Evolutionary conservation across 495 filamentous ascomycete genomes (phyloP).

Genomic region (Mytilinidion resinicola): DNA sequence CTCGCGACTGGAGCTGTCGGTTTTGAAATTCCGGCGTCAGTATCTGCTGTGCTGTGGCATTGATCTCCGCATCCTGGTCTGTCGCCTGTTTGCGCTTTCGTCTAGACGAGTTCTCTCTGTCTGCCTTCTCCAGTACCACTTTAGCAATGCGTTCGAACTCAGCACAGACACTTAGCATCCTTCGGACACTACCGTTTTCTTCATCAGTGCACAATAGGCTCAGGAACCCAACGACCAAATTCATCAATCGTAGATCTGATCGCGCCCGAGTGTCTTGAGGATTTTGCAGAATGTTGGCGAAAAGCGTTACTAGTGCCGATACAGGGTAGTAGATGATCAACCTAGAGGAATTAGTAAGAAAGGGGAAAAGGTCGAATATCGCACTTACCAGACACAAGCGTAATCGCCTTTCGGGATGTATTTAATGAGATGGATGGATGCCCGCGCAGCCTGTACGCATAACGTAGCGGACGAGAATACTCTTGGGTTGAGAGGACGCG

Average conservation of each 20-base stretch:
- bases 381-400: constrained; percentile 84
- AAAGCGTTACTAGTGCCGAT: constrained; percentile 88
- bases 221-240: constrained; percentile 83
- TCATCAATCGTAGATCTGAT: constrained; percentile 86
- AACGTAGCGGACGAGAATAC: constrained; percentile 91
- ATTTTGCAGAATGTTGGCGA: constrained; percentile 95
- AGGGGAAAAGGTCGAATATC: neutral
- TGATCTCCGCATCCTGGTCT: constrained; percentile 37
- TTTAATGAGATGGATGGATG: constrained; percentile 87
- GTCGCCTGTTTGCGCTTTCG: constrained; percentile 68
- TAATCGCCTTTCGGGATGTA: constrained; percentile 95
- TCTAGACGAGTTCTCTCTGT: constrained; percentile 67
- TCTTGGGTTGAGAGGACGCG: constrained; percentile 80
- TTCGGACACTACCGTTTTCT: constrained; percentile 77
- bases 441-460: constrained; percentile 85
- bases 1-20: constrained; percentile 13
- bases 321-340: constrained; percentile 96
- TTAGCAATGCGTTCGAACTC: constrained; percentile 95
- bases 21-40: constrained; percentile 18
- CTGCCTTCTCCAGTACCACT: constrained; percentile 83
- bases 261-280: constrained; percentile 82
- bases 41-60: constrained; percentile 25
- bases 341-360: constrained; percentile 44
- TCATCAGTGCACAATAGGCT: constrained; percentile 67
- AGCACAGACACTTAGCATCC: constrained; percentile 86